These are phyloP conservation scores for Exophiala xenobiotica DNA, from an alignment of 2,329 filamentous ascomycete genomes.

Conservation along the genomic window DNA sequence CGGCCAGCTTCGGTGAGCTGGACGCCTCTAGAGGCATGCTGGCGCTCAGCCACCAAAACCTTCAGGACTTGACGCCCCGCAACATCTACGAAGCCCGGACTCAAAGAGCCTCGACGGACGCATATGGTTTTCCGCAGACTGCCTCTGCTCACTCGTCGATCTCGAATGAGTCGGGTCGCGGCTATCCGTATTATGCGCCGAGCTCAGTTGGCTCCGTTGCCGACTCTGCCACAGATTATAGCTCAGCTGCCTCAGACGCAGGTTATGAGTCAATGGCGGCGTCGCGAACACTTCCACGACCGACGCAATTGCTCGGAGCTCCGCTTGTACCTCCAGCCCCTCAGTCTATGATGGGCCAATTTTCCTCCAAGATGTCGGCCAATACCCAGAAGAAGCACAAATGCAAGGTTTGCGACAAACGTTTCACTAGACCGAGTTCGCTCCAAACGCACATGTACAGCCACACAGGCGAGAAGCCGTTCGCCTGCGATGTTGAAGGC, in stretches of 20 bases:
- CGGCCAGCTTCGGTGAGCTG: constrained; percentile 78
- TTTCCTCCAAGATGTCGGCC: constrained; percentile 92
- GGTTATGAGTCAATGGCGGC: constrained; percentile 67
- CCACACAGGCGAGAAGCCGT: constrained; percentile 96
- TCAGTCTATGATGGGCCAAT: constrained; percentile 97
- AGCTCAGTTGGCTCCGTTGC: constrained; percentile 56
- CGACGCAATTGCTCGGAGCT: constrained; percentile 62
- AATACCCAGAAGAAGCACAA: constrained; percentile 99
- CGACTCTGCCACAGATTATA: constrained; percentile 81
- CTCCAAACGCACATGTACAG: constrained; percentile 98
- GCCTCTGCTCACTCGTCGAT: constrained; percentile 88
- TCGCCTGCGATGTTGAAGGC: constrained; percentile 88
- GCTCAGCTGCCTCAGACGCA: constrained; percentile 78
- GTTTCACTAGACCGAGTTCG: constrained; percentile 91
- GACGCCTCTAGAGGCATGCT: constrained; percentile 94
- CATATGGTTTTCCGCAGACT: constrained; percentile 84
- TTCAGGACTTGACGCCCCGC: constrained; percentile 71
- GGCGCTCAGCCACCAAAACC: constrained; percentile 72
- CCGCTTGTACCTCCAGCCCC: constrained; percentile 74
- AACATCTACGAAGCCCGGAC: constrained; percentile 77
- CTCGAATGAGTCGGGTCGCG: constrained; percentile 82
- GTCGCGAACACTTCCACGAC: constrained; percentile 79
- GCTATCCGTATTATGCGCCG: constrained; percentile 82
- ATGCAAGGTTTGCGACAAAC: constrained; percentile 98
- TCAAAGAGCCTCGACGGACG: constrained; percentile 72